Evolutionary conservation across 768 basidiomycete species (phyloP).

Genomic region (Lactarius pseudohatsudake): DNA sequence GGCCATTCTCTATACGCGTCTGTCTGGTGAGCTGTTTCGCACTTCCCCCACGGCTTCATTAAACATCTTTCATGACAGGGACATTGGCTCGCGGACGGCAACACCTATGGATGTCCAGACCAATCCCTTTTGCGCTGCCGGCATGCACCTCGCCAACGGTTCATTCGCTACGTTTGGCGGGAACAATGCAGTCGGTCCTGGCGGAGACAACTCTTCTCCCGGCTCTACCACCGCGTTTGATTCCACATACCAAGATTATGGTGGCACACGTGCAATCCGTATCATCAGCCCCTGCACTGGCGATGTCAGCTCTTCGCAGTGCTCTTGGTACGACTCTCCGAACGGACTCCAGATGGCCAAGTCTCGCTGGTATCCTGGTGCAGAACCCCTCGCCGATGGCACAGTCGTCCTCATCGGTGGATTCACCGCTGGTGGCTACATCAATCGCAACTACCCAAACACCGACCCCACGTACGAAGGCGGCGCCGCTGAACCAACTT

Average conservation of each 20-base stretch:
- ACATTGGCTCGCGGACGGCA: constrained; percentile 57
- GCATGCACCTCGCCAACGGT: constrained; percentile 79
- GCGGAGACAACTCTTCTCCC: constrained; percentile 54
- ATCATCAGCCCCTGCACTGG: constrained; percentile 72
- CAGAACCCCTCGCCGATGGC: constrained; percentile 75
- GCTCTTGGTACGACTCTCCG: constrained; percentile 74
- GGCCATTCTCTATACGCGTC: constrained; percentile 76
- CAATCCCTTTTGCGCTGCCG: constrained; percentile 80
- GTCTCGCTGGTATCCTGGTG: constrained; percentile 75
- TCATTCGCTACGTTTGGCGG: constrained; percentile 76
- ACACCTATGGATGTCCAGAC: constrained; percentile 69
- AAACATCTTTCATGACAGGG: constrained; percentile 41
- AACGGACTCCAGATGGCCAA: constrained; percentile 62
- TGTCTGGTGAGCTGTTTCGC: constrained; percentile 49
- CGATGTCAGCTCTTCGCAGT: constrained; percentile 48
- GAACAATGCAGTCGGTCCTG: constrained; percentile 69
- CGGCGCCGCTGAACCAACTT: constrained; percentile 76
- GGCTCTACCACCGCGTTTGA: constrained; percentile 52
- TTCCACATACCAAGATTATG: constrained; percentile 72
- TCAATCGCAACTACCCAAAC: constrained; percentile 75
- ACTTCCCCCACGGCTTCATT: not conserved
- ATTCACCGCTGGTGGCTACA: constrained; percentile 74
- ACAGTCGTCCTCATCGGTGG: constrained; percentile 78
- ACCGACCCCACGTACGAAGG: constrained; percentile 60
- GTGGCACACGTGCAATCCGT: constrained; percentile 78